A percentile compares a stretch with the other conserved stretches of the same genome.
phyloP scores from a whole-genome alignment of 805 yeast genomes.

The Candida coleopterorum region DNA sequence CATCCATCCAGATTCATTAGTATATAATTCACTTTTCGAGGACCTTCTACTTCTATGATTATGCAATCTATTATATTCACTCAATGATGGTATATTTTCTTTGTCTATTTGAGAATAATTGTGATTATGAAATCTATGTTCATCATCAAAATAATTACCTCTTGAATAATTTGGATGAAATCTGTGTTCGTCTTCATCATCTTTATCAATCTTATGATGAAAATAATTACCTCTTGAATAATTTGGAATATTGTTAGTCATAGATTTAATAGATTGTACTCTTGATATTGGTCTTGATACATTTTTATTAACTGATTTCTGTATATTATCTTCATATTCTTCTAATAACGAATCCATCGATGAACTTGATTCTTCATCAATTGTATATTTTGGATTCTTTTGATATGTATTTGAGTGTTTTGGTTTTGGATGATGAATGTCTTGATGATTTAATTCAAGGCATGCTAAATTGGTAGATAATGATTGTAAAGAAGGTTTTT shows the following conservation, averaged over 20 bases:
- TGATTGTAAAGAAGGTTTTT: constrained; percentile 18
- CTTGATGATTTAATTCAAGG: constrained; percentile 16
- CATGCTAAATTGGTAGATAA: constrained; percentile 28
- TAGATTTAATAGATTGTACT: constrained; percentile 9
- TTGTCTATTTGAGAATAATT: too few relatives aligned
- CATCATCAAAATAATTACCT: constrained; percentile 23
- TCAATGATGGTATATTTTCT: too few relatives aligned
- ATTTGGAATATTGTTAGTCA: not conserved
- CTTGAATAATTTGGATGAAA: not conserved
- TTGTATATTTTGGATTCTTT: constrained; percentile 1
- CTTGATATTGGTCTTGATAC: constrained; percentile 25
- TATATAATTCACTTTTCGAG: constrained; percentile 38
- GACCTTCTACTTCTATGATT: constrained; percentile 32
- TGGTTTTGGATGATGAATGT: constrained; percentile 16
- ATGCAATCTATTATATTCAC: too few relatives aligned
- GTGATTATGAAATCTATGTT: too few relatives aligned
- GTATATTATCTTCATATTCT: constrained; percentile 41
- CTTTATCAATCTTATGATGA: constrained; percentile 9
- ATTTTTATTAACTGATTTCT: constrained; percentile 18
- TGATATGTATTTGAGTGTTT: constrained; percentile 7
- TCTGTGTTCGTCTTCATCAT: constrained; percentile 15
- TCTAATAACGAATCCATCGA: constrained; percentile 39
- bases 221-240: constrained; percentile 4
- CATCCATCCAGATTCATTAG: constrained; percentile 49
- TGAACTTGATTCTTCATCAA: constrained; percentile 19